Conservation (phyloP, 345 rosid genomes). For the Aethionema arabicum region DNA sequence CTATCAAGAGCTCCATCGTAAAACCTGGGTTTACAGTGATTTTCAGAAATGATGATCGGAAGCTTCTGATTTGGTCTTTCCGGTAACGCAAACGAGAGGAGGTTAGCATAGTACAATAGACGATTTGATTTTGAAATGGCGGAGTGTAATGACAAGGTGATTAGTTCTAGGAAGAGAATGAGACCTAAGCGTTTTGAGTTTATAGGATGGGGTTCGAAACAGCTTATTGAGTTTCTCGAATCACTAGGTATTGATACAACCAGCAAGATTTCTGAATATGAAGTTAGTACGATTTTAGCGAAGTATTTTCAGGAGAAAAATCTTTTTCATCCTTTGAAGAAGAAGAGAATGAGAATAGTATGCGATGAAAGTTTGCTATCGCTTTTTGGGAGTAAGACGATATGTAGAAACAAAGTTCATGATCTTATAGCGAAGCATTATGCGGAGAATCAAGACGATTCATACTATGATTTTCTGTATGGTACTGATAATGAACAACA, state of each 20-base stretch:
- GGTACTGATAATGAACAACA: slow-evolving; percentile 43
- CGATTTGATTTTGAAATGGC: slow-evolving; percentile 23
- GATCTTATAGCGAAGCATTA: slow-evolving; percentile 61
- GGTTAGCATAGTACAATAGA: no score
- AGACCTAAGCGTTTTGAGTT: slow-evolving; percentile 48
- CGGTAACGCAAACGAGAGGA: neutral
- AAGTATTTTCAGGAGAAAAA: slow-evolving; percentile 44
- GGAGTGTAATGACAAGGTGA: slow-evolving; percentile 28
- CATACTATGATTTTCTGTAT: slow-evolving; percentile 38
- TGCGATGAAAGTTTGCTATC: slow-evolving; percentile 54
- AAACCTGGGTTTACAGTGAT: neutral
- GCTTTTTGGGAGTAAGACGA: slow-evolving; percentile 53
- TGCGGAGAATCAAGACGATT: slow-evolving; percentile 54
- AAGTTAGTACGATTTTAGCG: slow-evolving; percentile 43
- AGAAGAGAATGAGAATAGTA: slow-evolving; percentile 44
- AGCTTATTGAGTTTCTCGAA: slow-evolving; percentile 58
- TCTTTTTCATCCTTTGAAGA: slow-evolving; percentile 41
- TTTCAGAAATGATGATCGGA: neutral
- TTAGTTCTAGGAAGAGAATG: slow-evolving; percentile 34
- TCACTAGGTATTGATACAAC: slow-evolving; percentile 52
- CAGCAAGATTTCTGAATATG: slow-evolving; percentile 45
- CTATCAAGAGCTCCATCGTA: neutral
- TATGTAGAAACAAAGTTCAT: slow-evolving; percentile 47
- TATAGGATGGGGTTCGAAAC: slow-evolving; percentile 75
- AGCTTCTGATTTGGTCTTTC: slow-evolving; percentile 4